Evolutionary conservation across 192 early-diverging fungal species (phyloP).

Genomic region (Phycomyces nitens): DNA sequence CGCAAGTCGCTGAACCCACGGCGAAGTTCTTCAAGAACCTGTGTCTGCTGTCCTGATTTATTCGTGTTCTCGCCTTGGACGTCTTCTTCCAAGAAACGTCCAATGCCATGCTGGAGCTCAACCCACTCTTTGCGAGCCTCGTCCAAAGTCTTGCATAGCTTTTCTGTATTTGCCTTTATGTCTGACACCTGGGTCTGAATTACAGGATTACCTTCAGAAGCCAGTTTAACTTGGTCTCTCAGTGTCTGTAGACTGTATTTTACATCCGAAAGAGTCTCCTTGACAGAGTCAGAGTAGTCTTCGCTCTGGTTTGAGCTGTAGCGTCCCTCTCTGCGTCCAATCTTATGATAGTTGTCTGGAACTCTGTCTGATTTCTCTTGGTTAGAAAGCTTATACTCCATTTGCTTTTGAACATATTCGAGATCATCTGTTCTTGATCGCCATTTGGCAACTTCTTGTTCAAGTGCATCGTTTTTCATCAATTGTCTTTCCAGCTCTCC

Average conservation of each 20-base stretch:
- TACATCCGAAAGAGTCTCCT: slow-evolving; percentile 13
- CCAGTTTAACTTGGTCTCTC: slow-evolving; percentile 13
- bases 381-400: slow-evolving; percentile 2
- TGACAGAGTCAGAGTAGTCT: background rate
- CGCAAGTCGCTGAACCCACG: slow-evolving; percentile 13
- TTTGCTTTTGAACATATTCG: slow-evolving; percentile 14
- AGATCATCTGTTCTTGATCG: slow-evolving; percentile 9
- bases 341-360: background rate
- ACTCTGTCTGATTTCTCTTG: background rate
- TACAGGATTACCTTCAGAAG: background rate
- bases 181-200: slow-evolving; percentile 8
- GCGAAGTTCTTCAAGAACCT: slow-evolving; percentile 10
- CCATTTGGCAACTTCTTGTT: slow-evolving; percentile 12
- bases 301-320: background rate
- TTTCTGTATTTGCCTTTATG: slow-evolving; percentile 13
- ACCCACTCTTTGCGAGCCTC: slow-evolving; percentile 26
- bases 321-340: background rate
- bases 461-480: background rate
- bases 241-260: slow-evolving; percentile 19
- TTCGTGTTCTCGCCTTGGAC: background rate
- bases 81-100: slow-evolving; percentile 19
- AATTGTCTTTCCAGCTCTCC: slow-evolving; percentile 12
- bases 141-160: slow-evolving; percentile 10
- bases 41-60: background rate
- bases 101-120: slow-evolving; percentile 25